Evolutionary conservation across 140 eudicot genomes (phyloP).

Genomic region (Erigeron philadelphicus): DNA sequence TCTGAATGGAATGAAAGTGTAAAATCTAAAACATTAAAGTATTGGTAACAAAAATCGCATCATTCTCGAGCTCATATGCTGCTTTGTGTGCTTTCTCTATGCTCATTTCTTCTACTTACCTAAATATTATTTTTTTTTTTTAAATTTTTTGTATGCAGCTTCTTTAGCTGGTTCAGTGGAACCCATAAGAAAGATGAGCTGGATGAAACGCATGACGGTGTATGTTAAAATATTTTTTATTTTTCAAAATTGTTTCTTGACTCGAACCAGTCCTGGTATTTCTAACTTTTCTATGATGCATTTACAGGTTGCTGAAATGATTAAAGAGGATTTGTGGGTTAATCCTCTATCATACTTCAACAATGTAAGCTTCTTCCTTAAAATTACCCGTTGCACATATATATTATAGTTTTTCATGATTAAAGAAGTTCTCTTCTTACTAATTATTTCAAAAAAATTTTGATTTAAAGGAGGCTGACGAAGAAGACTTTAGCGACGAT

Average conservation of each 20-base stretch:
- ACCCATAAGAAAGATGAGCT: slow-evolving; percentile 47
- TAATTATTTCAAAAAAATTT: slow-evolving; percentile 16
- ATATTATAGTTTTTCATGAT: background rate
- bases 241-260: background rate
- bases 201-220: slow-evolving; percentile 65
- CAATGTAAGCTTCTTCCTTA: slow-evolving; percentile 39
- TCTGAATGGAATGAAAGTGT: background rate
- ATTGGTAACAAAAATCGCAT: background rate
- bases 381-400: background rate
- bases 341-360: slow-evolving; percentile 82
- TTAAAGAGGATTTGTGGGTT: slow-evolving; percentile 96
- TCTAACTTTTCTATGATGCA: slow-evolving; percentile 4
- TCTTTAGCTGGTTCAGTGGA: slow-evolving; percentile 86
- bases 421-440: background rate
- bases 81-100: background rate
- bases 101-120: background rate
- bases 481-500: slow-evolving; percentile 51
- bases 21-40: background rate
- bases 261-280: background rate
- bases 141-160: slow-evolving; percentile 42
- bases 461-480: slow-evolving; percentile 67
- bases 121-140: background rate
- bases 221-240: slow-evolving; percentile 20
- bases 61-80: background rate
- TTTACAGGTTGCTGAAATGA: slow-evolving; percentile 83